Conservation (phyloP, 2,329 filamentous ascomycete genomes). For the Sporothrix sp. region DNA sequence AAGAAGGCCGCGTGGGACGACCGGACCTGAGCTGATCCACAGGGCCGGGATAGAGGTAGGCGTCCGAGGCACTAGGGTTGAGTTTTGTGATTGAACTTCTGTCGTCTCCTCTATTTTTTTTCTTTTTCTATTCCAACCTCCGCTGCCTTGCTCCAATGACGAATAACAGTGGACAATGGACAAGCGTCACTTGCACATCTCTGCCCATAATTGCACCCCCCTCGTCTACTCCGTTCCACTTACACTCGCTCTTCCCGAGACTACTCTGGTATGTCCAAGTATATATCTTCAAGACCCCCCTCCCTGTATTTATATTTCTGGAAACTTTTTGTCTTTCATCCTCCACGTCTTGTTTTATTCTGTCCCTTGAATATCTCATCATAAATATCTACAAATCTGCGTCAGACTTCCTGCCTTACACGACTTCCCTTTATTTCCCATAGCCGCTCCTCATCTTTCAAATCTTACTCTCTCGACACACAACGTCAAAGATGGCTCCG, state of each 20-base stretch:
- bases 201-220: background rate
- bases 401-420: background rate
- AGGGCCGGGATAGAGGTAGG: slow-evolving; percentile 10
- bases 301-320: slow-evolving; percentile 6
- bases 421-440: background rate
- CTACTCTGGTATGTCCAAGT: background rate
- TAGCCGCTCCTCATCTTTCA: too few relatives aligned
- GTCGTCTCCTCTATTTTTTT: background rate
- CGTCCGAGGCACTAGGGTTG: background rate
- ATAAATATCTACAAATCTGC: too few relatives aligned
- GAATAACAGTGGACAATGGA: too few relatives aligned
- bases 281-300: slow-evolving; percentile 13
- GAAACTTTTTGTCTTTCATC: too few relatives aligned
- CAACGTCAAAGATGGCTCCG: slow-evolving; percentile 30
- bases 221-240: background rate
- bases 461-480: too few relatives aligned
- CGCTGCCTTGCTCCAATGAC: background rate
- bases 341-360: background rate
- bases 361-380: background rate
- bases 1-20: slow-evolving; percentile 1
- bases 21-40: slow-evolving; percentile 5
- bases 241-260: background rate
- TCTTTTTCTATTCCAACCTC: background rate
- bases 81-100: background rate
- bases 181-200: background rate